Evolutionary conservation across 1,139 yeast genomes (phyloP).

Genomic region (Kodamaea arcana): DNA sequence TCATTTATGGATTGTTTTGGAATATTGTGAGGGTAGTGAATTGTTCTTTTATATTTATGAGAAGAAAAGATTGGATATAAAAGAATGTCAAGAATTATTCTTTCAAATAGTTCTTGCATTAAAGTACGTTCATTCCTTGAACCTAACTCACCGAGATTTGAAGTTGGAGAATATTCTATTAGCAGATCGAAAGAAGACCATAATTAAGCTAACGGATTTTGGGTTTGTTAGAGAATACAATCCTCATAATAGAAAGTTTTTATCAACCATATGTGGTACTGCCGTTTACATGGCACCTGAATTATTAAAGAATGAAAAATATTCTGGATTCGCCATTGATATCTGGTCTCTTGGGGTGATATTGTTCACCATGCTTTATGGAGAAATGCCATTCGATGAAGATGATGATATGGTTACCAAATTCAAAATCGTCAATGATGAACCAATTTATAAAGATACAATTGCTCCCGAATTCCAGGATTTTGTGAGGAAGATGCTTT

Average conservation of each 20-base stretch:
- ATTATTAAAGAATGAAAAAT: conserved; percentile 59
- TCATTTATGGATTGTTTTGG: conserved; percentile 81
- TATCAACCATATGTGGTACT: conserved; percentile 91
- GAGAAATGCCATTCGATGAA: conserved; percentile 88
- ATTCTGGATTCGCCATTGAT: conserved; percentile 80
- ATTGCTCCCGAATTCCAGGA: conserved; percentile 47
- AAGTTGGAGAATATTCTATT: conserved; percentile 81
- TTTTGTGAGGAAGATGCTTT: conserved; percentile 52
- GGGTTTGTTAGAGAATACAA: conserved; percentile 84
- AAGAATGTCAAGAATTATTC: conserved; percentile 59
- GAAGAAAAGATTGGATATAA: conserved; percentile 48
- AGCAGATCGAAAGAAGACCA: conserved; percentile 55
- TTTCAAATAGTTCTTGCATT: conserved; percentile 81
- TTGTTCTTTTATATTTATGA: conserved; percentile 69
- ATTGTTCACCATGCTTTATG: conserved; percentile 82
- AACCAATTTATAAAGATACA: conserved; percentile 52
- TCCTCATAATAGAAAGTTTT: conserved; percentile 47
- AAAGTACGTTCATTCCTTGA: conserved; percentile 74
- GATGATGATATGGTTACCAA: conserved; percentile 68
- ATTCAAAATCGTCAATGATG: conserved; percentile 56
- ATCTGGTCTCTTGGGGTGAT: conserved; percentile 93
- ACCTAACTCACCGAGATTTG: conserved; percentile 86
- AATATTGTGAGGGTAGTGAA: conserved; percentile 89
- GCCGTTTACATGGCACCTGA: conserved; percentile 98
- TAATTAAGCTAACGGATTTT: conserved; percentile 80